These are phyloP conservation scores for Ganoderma sp. DNA, from an alignment of 1,284 basidiomycete genomes.

Conservation along the genomic window DNA sequence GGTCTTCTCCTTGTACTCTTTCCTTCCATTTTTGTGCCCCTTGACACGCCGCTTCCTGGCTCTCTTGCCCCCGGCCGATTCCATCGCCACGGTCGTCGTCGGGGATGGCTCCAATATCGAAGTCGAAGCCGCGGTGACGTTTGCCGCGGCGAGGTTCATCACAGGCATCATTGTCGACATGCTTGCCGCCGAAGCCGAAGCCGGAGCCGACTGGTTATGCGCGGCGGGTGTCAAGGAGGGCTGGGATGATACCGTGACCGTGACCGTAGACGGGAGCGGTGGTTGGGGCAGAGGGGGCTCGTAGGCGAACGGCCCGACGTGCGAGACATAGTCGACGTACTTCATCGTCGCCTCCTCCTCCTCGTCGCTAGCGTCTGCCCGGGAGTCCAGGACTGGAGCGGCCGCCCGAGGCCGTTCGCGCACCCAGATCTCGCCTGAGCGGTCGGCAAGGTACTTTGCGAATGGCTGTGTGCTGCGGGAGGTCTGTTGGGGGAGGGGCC, in stretches of 20 bases:
- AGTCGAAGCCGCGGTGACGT: not conserved
- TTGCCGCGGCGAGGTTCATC: not conserved
- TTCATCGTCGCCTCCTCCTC: not conserved
- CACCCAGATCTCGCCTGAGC: constrained; percentile 23
- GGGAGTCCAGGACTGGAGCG: not conserved
- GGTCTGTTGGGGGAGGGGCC: constrained; percentile 3
- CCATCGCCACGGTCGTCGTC: not conserved
- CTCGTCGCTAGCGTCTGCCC: not conserved
- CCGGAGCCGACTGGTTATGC: not conserved
- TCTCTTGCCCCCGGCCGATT: constrained; percentile 10
- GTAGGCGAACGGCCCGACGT: constrained; percentile 22
- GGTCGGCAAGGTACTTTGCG: constrained; percentile 28
- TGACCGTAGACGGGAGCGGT: constrained; percentile 1
- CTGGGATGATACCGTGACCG: not conserved
- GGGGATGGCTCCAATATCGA: not conserved
- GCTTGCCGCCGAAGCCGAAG: not conserved
- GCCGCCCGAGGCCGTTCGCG: constrained; percentile 6
- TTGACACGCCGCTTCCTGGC: constrained; percentile 18
- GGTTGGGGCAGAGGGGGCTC: constrained; percentile 11
- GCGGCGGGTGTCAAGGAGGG: not conserved
- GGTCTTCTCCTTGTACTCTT: constrained; percentile 4
- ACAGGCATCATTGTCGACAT: not conserved
- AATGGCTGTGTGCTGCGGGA: constrained; percentile 20
- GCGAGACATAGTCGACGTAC: constrained; percentile 24
- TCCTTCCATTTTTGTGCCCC: constrained; percentile 10